Base-by-base conservation (phyloP, 2,329 filamentous ascomycete species). In the Ophiocordyceps unilateralis region DNA sequence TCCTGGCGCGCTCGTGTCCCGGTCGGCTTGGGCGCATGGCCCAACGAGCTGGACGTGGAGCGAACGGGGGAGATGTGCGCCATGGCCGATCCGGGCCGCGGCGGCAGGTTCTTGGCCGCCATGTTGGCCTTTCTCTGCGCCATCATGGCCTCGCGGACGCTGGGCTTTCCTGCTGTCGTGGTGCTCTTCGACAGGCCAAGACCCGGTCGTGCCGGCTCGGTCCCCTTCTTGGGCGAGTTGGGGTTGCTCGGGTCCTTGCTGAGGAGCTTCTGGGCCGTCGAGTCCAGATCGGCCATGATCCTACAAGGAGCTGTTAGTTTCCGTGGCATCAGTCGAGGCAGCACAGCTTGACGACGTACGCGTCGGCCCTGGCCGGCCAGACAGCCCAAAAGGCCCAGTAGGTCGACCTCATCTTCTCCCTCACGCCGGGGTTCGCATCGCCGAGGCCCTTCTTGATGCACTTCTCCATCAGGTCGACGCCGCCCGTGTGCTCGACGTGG, bases 381-480 rank as follows among this genome's bases (percentile, higher is more conserved):
- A 85, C 70, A 28, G 67, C 67, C 46, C 78, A 76, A 58, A 88
- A 95, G 0, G 69, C 68, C 91, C 91, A 98, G 59, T 84, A 98
- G 0, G 86, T 84, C 32, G 76, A 73, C 51, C 91, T 77, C 70
- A 83, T 89, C 49, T 77, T 80, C 60, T 94, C 87, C 53, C 91
- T 77, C 39, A 96, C 89, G 24, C 81, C 83, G 8, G 88, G 87
- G 54, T 96, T 94, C 12, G 89, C 71, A 64, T 98, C 91, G 20
- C 70, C 70, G n/a, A 98, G 70, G 1, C 89, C 84, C 57, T 87
- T 93, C 59, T 82, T 87, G 55, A 98, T 76, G 50, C 82, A 85
- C 60, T 93, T 93, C 50, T 93, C 86, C 14, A 93, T 74, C 23
- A 85, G 55, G 12, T 94, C 87, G 19, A 93, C 63, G 4, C 87